Conservation (phyloP, 345 rosid genomes). For the Citrus hindsii region DNA sequence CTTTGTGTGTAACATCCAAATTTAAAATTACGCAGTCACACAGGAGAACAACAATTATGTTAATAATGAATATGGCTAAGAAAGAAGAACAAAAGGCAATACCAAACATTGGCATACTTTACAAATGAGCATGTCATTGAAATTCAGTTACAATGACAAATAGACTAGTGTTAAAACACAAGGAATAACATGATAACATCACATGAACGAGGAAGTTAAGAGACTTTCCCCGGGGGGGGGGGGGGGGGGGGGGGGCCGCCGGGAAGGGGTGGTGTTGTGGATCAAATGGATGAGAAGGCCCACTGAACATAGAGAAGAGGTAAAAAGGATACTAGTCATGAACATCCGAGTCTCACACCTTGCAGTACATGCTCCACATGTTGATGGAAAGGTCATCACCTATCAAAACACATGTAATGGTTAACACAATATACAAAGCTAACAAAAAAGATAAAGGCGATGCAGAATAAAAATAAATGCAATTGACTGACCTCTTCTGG, state of each 20-base stretch:
- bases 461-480: background rate
- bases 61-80: background rate
- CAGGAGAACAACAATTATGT: background rate
- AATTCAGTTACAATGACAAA: too few species aligned
- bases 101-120: background rate
- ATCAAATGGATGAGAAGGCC: background rate
- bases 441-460: background rate
- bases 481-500: constrained; percentile 75
- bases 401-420: constrained; percentile 8
- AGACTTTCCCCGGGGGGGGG: too few species aligned
- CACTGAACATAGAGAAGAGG: background rate
- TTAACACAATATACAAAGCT: background rate
- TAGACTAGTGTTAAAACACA: too few species aligned
- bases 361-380: constrained; percentile 49
- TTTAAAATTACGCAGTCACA: background rate
- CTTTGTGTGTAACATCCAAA: background rate
- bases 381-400: constrained; percentile 69
- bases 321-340: constrained; percentile 54
- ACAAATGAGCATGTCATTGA: too few species aligned
- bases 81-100: background rate
- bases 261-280: too few species aligned
- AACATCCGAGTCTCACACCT: constrained; percentile 60
- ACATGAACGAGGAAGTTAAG: too few species aligned
- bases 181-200: background rate
- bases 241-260: too few species aligned